phyloP scores from a whole-genome alignment of 2,329 filamentous ascomycete genomes.

The Scleromitrula shiraiana region DNA sequence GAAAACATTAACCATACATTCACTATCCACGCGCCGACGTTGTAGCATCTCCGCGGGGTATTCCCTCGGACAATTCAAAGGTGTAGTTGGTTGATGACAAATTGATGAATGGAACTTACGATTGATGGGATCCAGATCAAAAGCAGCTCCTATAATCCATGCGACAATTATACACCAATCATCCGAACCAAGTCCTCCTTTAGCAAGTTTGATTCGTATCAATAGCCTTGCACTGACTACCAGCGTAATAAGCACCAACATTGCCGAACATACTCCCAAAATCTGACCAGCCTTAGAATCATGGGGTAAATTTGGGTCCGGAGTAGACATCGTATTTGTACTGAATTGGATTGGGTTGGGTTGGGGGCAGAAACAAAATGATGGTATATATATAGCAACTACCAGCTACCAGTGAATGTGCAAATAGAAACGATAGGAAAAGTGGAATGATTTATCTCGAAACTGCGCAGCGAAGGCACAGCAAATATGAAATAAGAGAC shows the following conservation, averaged over 20 bases:
- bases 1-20: no score
- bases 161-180: conserved; percentile 5
- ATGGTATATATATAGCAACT: neutral
- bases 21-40: no score
- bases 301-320: neutral
- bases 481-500: neutral
- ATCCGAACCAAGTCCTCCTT: conserved; percentile 6
- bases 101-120: conserved; percentile 2
- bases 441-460: neutral
- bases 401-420: no score
- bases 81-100: no score
- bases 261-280: conserved; percentile 3
- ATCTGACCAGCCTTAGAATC: conserved; percentile 3
- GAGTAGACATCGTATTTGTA: neutral
- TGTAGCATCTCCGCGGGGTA: no score
- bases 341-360: no score
- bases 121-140: conserved; percentile 3
- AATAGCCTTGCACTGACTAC: conserved; percentile 1
- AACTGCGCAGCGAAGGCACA: neutral
- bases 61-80: no score
- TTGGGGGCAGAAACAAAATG: neutral
- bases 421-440: no score
- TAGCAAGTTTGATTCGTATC: neutral
- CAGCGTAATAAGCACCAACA: conserved; percentile 3
- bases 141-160: conserved; percentile 4